Evolutionary conservation across 768 basidiomycete genomes (phyloP).

Genomic region (Lactifluus piperatus): DNA sequence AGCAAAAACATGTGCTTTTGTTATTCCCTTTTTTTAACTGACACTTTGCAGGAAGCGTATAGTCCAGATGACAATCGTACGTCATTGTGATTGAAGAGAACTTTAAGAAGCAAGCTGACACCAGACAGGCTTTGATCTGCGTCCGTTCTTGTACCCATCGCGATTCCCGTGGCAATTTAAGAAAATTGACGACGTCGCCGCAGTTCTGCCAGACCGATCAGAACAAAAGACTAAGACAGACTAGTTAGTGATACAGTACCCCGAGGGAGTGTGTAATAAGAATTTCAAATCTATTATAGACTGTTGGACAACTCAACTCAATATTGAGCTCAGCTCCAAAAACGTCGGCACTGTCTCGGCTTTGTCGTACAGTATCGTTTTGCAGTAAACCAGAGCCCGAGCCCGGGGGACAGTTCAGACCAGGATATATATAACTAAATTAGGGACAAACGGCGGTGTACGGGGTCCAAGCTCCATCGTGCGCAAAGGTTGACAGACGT

Average conservation of each 20-base stretch:
- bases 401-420: no score
- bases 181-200: constrained; percentile 87
- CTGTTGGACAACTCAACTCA: no score
- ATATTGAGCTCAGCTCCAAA: no score
- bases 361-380: no score
- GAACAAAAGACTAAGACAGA: constrained; percentile 19
- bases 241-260: no score
- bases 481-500: neutral
- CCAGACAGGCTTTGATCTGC: constrained; percentile 76
- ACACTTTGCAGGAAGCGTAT: constrained; percentile 67
- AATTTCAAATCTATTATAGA: no score
- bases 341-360: neutral
- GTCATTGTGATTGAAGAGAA: constrained; percentile 23
- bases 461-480: no score
- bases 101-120: neutral
- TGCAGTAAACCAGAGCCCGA: no score
- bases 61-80: constrained; percentile 93
- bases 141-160: constrained; percentile 93
- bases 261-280: no score
- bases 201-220: constrained; percentile 64
- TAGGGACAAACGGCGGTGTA: no score
- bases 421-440: neutral
- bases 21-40: neutral
- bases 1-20: constrained; percentile 26
- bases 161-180: constrained; percentile 95